Percentiles rank a stretch among this genome's conserved stretches.
These are phyloP conservation scores for Candida michaelii DNA, from an alignment of 805 yeast species.

Conservation along the genomic window DNA sequence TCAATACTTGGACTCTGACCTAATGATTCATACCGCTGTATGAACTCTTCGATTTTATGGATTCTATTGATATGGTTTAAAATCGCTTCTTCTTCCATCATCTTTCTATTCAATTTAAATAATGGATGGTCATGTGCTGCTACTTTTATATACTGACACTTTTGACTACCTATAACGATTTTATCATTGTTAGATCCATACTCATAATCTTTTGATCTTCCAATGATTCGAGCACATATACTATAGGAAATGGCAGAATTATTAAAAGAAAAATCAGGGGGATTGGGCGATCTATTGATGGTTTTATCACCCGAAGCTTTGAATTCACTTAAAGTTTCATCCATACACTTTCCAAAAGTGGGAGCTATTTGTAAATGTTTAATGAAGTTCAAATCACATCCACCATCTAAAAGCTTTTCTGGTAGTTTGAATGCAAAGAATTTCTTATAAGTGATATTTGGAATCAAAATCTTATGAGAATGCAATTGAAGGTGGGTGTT, in stretches of 20 bases:
- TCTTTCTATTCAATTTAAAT: constrained; percentile 27
- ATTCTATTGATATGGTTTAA: constrained; percentile 31
- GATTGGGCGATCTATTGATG: constrained; percentile 9
- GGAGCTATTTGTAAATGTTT: constrained; percentile 40
- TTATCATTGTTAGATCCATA: constrained; percentile 17
- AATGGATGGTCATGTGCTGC: constrained; percentile 23
- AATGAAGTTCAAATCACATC: constrained; percentile 29
- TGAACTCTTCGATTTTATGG: constrained; percentile 26
- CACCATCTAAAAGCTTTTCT: constrained; percentile 33
- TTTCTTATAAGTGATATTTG: constrained; percentile 36
- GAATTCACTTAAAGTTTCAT: constrained; percentile 25
- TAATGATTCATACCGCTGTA: constrained; percentile 24
- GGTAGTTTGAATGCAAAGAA: constrained; percentile 42
- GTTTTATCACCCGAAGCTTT: constrained; percentile 6
- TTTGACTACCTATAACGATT: constrained; percentile 32
- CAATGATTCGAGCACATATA: constrained; percentile 37
- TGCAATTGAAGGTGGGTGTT: constrained; percentile 27
- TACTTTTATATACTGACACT: constrained; percentile 24
- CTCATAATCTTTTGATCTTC: constrained; percentile 34
- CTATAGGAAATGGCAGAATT: constrained; percentile 33
- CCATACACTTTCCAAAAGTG: constrained; percentile 33
- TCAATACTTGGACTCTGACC: constrained; percentile 5
- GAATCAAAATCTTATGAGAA: constrained; percentile 25
- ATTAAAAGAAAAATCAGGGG: constrained; percentile 28
- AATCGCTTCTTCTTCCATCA: constrained; percentile 34